Base-by-base conservation (phyloP, 352 stramenopile genomes). In the Globisporangium polare region DNA sequence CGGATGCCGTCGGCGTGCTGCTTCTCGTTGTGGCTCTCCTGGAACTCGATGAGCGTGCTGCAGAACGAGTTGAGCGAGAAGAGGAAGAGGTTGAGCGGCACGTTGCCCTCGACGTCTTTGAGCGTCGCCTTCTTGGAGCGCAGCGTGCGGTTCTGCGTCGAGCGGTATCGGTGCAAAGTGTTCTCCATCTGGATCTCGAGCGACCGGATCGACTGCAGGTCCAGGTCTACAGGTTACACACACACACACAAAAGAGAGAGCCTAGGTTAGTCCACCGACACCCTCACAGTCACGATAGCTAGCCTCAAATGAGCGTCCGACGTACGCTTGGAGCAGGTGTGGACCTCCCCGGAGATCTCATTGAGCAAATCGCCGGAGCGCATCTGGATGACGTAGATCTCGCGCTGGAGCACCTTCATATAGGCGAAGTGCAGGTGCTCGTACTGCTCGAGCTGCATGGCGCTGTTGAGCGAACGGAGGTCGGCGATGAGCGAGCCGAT, bases 41-140 rank as follows among this genome's bases (percentile, higher is more conserved):
- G 74, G 59, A 87, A 93, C 47, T 86, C 74, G 33, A 92, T 79
- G 17, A 94, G 46, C 3, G 82, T 91, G 43, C 77, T 80, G 67
- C 85, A 94, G 46, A 92, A 89, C 29, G 85, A 92, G 64, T 94
- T 86, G 46, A 94, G 73, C 29, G 85, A 92, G 58, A 92, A 94
- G 3, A 92, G 63, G 61, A 94, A 94, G 18, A 94, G 62, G 57
- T 92, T 91, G 15, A 94, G 69, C 7, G 84, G 82, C 0, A 92
- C 76, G 50, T 94, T 94, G n/a, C 80, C 84, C 58, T 88, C 80
- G 3, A 94, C 70, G n/a, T 92, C 80, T 62, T 88, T 84, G 49
- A 69, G 58, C 20, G 71, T 83, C 18, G 87, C 70, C 26, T 79
- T 78, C n/a, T 83, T 71, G 2, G 62, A 73, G 37, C 75, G 71